These are phyloP conservation scores for Botrytis sinoallii DNA, from an alignment of 2,329 filamentous ascomycete genomes.

Conservation along the genomic window DNA sequence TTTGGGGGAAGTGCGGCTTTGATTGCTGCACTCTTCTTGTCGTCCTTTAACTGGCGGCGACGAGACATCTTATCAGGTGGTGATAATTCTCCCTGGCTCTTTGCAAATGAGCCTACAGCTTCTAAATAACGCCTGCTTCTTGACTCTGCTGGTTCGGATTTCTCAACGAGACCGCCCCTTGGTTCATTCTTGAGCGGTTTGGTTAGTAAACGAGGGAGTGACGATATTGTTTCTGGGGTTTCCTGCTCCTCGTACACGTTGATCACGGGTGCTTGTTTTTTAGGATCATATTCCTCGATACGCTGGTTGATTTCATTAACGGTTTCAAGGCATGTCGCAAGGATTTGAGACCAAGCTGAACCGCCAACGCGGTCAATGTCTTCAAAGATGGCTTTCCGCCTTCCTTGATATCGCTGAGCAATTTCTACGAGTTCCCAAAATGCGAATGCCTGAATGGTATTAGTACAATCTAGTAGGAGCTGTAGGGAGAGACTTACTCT, in stretches of 20 bases:
- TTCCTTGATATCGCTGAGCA: conserved; percentile 67
- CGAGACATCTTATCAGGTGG: conserved; percentile 20
- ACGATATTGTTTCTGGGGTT: conserved; percentile 29
- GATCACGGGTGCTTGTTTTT: conserved; percentile 40
- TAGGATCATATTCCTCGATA: conserved; percentile 53
- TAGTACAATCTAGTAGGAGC: conserved; percentile 20
- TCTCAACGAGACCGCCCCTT: conserved; percentile 33
- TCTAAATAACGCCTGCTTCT: conserved; percentile 25
- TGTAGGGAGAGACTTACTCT: conserved; percentile 49
- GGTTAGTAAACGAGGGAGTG: conserved; percentile 31
- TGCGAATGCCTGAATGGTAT: conserved; percentile 63
- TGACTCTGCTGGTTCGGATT: conserved; percentile 23
- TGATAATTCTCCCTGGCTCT: conserved; percentile 33
- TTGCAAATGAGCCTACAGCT: conserved; percentile 32
- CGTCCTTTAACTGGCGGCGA: neutral
- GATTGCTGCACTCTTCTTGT: conserved; percentile 7
- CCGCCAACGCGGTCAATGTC: conserved; percentile 83
- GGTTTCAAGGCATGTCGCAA: conserved; percentile 64
- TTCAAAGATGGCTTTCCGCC: conserved; percentile 73
- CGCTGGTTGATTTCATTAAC: conserved; percentile 65
- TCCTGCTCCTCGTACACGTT: conserved; percentile 24
- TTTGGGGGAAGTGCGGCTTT: neutral
- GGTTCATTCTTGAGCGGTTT: conserved; percentile 30
- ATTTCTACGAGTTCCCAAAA: conserved; percentile 89
- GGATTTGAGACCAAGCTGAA: conserved; percentile 78